phyloP scores from a whole-genome alignment of 805 yeast genomes.

The Candida taoyuanica region DNA sequence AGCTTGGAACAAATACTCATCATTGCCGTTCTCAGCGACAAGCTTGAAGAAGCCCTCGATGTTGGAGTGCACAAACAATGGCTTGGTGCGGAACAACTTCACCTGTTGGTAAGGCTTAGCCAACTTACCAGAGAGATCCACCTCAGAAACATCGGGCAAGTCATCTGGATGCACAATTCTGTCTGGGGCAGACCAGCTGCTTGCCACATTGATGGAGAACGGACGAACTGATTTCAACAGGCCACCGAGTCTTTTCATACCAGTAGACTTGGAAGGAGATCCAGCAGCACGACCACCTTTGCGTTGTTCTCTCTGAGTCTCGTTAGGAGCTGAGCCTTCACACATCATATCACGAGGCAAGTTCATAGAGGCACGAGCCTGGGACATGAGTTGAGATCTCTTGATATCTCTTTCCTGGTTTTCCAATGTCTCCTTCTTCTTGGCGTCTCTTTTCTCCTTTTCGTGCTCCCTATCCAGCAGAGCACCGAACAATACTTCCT shows the following conservation, averaged over 20 bases:
- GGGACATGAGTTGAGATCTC: constrained; percentile 30
- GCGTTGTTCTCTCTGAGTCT: constrained; percentile 14
- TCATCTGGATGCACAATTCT: constrained; percentile 45
- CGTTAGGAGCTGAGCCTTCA: constrained; percentile 11
- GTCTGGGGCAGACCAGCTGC: constrained; percentile 38
- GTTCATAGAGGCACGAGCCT: constrained; percentile 22
- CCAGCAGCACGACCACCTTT: constrained; percentile 15
- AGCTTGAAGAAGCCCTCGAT: constrained; percentile 40
- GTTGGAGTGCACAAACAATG: constrained; percentile 33
- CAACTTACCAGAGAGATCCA: constrained; percentile 34
- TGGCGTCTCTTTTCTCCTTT: constrained; percentile 47
- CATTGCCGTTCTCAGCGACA: constrained; percentile 38
- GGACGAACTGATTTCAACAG: constrained; percentile 55
- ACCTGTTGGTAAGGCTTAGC: constrained; percentile 47
- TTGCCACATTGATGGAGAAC: constrained; percentile 47
- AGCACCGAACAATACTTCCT: constrained; percentile 39
- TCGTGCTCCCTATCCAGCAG: constrained; percentile 46
- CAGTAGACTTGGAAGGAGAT: constrained; percentile 22
- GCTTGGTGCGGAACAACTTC: constrained; percentile 39
- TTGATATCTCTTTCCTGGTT: constrained; percentile 34
- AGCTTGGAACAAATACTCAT: constrained; percentile 66
- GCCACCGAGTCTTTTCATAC: constrained; percentile 49
- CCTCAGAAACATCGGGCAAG: constrained; percentile 49
- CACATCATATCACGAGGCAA: constrained; percentile 10
- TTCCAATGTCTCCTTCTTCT: constrained; percentile 37